Evolutionary conservation across 108 stramenopile species (phyloP), one percentile per base, ranked within the genome.

Genomic region (Fragilariopsis cylindrus): DNA sequence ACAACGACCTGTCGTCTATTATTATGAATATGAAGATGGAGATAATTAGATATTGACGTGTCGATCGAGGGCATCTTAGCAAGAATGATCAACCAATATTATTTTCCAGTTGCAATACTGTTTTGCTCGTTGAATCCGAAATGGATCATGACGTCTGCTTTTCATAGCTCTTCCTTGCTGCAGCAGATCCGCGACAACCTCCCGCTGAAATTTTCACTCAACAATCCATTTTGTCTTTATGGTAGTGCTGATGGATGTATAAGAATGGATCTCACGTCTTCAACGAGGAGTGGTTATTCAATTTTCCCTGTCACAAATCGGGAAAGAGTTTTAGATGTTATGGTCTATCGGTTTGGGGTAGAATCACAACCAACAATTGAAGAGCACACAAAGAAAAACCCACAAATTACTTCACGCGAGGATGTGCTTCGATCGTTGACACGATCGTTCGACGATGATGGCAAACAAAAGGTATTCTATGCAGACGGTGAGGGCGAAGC

Each of bases 401-500:
- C 62, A 7, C 43, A 63, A 43, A 42, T 63, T 15, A 43, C 7
- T 44, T 63, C 62, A 45, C 19, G 62, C 21, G 62, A 45, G 5
- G 62, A 63, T 8, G 62, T 44, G 46, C 62, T 63, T 63, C 62
- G 62, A 41, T 63, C 43, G 13, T 45, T 63, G 62, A 63, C 62
- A 40, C 43, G 43, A 63, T n/a, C 62, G 43, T 63, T 44, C 39
- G 62, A 63, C 11, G 62, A 63, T 43, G n/a, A 11, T 9, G 62
- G 62, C 9, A 43, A 41, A 11, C 11, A 13, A n/a, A 63, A 63
- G 46, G 62, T 63, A 4, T 63, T 41, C 45, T 63, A 45, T 63
- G 42, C n/a, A 5, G 16, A 63, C 13, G 62, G 62, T 15, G 40
- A 3, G 13, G 62, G 62, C 9, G 62, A 63, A 15, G 43, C 62